Base-by-base conservation (phyloP, 2,329 filamentous ascomycete genomes). In the Dothidotthia symphoricarpi region DNA sequence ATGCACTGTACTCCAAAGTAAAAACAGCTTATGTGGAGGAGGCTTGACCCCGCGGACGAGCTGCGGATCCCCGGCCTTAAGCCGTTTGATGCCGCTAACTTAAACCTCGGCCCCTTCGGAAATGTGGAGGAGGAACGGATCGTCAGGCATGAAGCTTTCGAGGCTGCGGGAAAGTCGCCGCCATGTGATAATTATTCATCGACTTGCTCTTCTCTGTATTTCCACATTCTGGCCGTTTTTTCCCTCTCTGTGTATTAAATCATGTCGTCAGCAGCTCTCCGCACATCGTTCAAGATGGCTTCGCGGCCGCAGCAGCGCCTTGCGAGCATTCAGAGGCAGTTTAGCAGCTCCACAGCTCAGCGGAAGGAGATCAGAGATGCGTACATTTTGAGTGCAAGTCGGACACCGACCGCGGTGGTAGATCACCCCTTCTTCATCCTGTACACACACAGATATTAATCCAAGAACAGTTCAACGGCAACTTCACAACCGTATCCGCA, bases 331-430 rank as follows among this genome's bases (percentile, higher is more conserved):
- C 64, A 66, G 39, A 51, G 64, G 28, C 64, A 66, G 15, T 66
- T 68, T 46, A 66, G 61, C 51, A 60, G 52, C 29, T 64, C 57
- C 3, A 44, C 48, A 26, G 49, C 47, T 16, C 56, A 56, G 35
- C 53, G 46, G 45, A 73, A 83, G 68, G 85, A 95, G 63, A 78
- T 95, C 36, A 83, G 86, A 61, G 89, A 96, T 67, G 91, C 87
- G 31, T 98, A 97, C 69, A 97, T 98, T 54, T 69, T 98, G 47
- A 90, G 88, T 61, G 93, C 86, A 9, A 80, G 90, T 12, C 79
- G 93, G 57, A 98, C 93, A 33, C 91, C 93, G 2, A 94, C 88
- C 13, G 86, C 83, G 52, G 94, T 93, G 75, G 90, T 93, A 67
- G 34, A 62, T 47, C 5, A 29, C 19, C 9, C 5, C 19, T 6